phyloP scores from a whole-genome alignment of 305 asterid genomes.

The Fraxinus ornus region DNA sequence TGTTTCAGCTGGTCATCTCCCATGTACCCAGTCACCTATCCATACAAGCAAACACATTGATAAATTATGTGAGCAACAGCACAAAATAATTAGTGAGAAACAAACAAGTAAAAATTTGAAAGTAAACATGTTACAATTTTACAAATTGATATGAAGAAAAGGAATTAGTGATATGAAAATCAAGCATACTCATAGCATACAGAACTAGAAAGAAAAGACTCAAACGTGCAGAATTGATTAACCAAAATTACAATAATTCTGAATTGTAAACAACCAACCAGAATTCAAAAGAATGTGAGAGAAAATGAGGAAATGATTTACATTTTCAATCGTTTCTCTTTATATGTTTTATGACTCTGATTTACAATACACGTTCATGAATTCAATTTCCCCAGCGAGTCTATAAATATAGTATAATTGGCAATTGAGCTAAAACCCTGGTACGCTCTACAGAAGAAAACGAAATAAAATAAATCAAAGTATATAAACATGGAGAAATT shows the following conservation, averaged over 20 bases:
- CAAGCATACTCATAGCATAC: background rate
- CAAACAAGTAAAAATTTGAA: background rate
- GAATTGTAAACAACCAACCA: background rate
- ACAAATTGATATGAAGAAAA: background rate
- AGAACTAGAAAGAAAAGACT: background rate
- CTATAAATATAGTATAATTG: background rate
- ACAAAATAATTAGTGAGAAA: background rate
- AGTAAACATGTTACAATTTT: background rate
- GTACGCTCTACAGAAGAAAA: background rate
- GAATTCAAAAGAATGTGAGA: background rate
- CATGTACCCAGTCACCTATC: slow-evolving; percentile 67
- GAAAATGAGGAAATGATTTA: background rate
- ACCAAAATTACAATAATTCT: background rate
- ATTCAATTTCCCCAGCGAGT: background rate
- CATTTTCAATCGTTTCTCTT: background rate
- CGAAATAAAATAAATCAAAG: background rate
- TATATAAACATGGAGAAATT: background rate
- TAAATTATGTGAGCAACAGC: background rate
- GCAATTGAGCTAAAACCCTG: background rate
- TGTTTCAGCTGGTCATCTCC: slow-evolving; percentile 77
- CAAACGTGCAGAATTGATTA: background rate
- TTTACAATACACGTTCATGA: background rate
- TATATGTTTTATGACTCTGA: background rate
- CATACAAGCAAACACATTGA: background rate
- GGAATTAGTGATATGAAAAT: background rate